Base-by-base conservation (phyloP, 768 basidiomycete species). In the Boletus rubroflammeus region DNA sequence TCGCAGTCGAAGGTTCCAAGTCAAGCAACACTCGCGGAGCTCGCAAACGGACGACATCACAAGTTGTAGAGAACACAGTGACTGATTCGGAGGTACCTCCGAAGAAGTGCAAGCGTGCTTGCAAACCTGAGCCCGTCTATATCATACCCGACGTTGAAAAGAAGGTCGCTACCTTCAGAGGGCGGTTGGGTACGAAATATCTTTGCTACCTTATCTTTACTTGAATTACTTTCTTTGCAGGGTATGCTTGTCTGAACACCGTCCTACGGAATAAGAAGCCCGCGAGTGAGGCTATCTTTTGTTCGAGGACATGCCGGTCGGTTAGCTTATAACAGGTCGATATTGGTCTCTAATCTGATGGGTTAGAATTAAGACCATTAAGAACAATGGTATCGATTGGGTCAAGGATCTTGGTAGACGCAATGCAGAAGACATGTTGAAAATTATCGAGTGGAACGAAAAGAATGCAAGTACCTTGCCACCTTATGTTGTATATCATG, bases 381-480 rank as follows among this genome's bases (percentile, higher is more conserved):
- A 81, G 61, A 89, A 92, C 64, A 85, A 89, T 53, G 92, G 92
- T 0, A 75, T 88, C 31, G 86, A 91, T 6, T 87, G 82, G 72
- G 84, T 85, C n/a, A 91, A 91, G 65, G 85, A 90, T 25, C 72
- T 96, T 0, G 93, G 88, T 3, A 73, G 78, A 35, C 83, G 82
- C 70, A 97, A 97, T 60, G 76, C 81, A 1, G 72, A 81, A 62
- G 92, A 94, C 65, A 74, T 93, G 32, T 62, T 80, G 23, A 80
- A 79, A 35, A 79, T 94, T 49, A 88, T 94, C 41, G 78, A 91
- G 72, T 97, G 94, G 94, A 97, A 96, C 64, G 93, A 93, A 67
- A 79, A 81, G 45, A 90, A 96, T 70, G 85, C 81, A 65, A 47
- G 75, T 66, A 23, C 35, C 46, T 50, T 41, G 3, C 52, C 28